These are phyloP conservation scores for Fusarium illudens DNA, from an alignment of 2,329 filamentous ascomycete species.

Conservation along the genomic window DNA sequence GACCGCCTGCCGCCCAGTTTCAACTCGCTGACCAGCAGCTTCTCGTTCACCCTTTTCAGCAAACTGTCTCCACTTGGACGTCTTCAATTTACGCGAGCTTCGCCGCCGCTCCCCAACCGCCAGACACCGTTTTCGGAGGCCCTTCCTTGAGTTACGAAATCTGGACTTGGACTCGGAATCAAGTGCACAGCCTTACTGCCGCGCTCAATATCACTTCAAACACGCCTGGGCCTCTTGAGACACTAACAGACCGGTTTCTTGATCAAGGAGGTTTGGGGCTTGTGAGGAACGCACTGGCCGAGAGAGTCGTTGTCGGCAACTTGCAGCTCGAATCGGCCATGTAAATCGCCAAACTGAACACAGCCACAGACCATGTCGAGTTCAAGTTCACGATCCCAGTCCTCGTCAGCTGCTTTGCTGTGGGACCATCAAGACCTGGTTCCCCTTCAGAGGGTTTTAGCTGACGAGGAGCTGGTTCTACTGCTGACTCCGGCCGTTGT, in stretches of 20 bases:
- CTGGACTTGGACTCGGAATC: neutral
- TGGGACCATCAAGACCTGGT: conserved; percentile 58
- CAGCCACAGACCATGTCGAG: conserved; percentile 34
- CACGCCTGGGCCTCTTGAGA: neutral
- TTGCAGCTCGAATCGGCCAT: conserved; percentile 25
- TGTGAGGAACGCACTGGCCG: conserved; percentile 25
- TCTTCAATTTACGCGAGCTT: conserved; percentile 10
- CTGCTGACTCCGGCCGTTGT: conserved; percentile 67
- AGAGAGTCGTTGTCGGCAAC: conserved; percentile 13
- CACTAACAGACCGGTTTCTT: conserved; percentile 13
- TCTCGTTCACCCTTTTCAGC: conserved; percentile 6
- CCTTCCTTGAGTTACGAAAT: conserved; percentile 2
- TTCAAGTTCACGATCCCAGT: conserved; percentile 18
- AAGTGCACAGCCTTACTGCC: conserved; percentile 1
- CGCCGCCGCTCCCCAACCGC: conserved; percentile 8
- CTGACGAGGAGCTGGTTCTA: conserved; percentile 64
- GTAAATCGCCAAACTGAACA: conserved; percentile 31
- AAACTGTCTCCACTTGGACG: conserved; percentile 4
- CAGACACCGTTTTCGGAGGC: neutral
- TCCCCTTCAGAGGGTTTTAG: conserved; percentile 56
- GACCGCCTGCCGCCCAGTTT: conserved; percentile 19
- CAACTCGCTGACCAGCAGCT: conserved; percentile 1
- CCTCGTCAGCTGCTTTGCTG: conserved; percentile 43
- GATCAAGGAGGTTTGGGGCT: conserved; percentile 24
- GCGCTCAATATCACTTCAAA: conserved; percentile 8